phyloP scores from a whole-genome alignment of 305 asterid species.

The Fraxinus baroniana region DNA sequence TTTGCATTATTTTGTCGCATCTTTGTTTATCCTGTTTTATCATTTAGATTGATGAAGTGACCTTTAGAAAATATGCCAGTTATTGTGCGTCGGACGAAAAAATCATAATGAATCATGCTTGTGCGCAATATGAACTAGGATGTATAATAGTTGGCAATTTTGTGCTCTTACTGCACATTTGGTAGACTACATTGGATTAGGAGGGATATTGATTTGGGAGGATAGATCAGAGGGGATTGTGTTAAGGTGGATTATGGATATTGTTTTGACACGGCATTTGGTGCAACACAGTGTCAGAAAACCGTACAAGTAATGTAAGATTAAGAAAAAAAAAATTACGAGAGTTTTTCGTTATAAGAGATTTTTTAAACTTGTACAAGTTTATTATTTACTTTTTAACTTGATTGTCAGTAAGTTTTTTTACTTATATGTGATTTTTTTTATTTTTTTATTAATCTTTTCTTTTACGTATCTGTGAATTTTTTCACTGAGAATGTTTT shows the following conservation, averaged over 20 bases:
- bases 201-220: background rate
- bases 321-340: too few species aligned
- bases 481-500: background rate
- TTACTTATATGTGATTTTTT: background rate
- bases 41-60: background rate
- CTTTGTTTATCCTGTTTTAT: conserved; percentile 1
- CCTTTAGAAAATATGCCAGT: background rate
- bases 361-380: background rate
- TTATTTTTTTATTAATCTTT: too few species aligned
- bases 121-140: background rate
- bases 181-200: background rate
- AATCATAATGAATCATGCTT: background rate
- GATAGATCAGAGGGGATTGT: background rate
- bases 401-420: background rate
- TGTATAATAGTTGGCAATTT: background rate
- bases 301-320: background rate
- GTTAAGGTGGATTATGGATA: background rate
- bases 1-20: conserved; percentile 1
- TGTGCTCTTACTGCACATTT: background rate
- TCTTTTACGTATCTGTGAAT: background rate
- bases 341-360: background rate
- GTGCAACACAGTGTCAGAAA: background rate
- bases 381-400: background rate
- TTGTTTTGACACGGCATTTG: background rate
- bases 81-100: background rate